Conservation (phyloP, 768 basidiomycete genomes). For the Leucogyrophana mollusca region DNA sequence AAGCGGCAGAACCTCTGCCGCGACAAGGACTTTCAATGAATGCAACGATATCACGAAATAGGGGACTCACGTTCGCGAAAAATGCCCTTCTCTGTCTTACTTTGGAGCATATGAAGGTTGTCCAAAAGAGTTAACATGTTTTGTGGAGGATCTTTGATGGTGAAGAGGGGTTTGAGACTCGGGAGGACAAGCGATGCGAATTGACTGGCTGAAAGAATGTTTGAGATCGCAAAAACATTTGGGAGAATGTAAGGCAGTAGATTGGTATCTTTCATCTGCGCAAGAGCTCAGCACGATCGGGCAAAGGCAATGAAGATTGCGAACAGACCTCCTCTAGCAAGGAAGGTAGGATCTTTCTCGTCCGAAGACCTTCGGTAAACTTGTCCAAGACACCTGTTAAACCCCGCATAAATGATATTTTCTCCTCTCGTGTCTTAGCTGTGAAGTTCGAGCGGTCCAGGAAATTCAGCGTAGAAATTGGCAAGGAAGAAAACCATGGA, state of each 20-base stretch:
- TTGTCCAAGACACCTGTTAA: constrained; percentile 73
- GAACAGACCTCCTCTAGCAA: constrained; percentile 85
- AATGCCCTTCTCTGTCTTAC: constrained; percentile 81
- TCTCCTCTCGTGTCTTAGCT: constrained; percentile 91
- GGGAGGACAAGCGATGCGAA: constrained; percentile 84
- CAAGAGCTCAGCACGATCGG: not conserved
- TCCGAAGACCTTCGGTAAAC: constrained; percentile 85
- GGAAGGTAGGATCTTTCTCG: constrained; percentile 87
- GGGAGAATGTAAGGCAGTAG: constrained; percentile 94
- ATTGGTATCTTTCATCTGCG: constrained; percentile 89
- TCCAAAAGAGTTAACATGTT: constrained; percentile 94
- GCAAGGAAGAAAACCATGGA: constrained; percentile 91
- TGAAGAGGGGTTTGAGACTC: constrained; percentile 86
- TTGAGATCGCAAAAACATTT: constrained; percentile 90
- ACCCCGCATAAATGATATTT: constrained; percentile 95
- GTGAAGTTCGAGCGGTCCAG: constrained; percentile 95
- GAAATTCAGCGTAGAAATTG: constrained; percentile 95
- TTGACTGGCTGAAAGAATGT: constrained; percentile 70
- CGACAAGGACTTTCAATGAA: not conserved
- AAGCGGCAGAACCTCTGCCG: constrained; percentile 87
- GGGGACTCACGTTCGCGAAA: constrained; percentile 81
- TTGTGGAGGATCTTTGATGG: constrained; percentile 92
- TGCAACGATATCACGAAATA: not conserved
- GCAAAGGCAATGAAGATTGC: constrained; percentile 1
- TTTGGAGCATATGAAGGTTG: constrained; percentile 82